Percentiles rank a stretch among this genome's conserved stretches.
Conservation (phyloP, 495 filamentous ascomycete species). For the Talaromyces liani region DNA sequence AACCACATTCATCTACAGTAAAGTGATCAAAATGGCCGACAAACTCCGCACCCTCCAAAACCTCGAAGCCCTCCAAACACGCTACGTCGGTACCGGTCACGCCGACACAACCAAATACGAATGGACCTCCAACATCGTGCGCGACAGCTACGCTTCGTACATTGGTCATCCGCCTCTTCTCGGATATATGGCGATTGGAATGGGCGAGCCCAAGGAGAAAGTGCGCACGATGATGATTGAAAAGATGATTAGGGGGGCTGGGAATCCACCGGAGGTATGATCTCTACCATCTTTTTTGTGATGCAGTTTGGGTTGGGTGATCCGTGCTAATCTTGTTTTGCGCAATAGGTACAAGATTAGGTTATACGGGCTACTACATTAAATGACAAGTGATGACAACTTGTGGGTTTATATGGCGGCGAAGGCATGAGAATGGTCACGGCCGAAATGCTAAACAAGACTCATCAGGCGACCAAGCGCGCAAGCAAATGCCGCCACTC, state of each 20-base stretch:
- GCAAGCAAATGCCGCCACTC: background rate
- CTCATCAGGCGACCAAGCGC: background rate
- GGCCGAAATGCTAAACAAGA: background rate
- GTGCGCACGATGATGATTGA: conserved; percentile 72
- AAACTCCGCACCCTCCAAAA: conserved; percentile 97
- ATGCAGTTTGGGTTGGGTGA: background rate
- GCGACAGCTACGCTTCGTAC: conserved; percentile 75
- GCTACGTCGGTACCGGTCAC: conserved; percentile 94
- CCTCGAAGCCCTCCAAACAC: conserved; percentile 89
- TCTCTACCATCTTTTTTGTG: background rate
- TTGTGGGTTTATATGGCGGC: background rate
- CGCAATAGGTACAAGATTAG: background rate
- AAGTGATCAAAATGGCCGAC: conserved; percentile 59
- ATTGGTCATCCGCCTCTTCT: conserved; percentile 85
- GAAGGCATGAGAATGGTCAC: background rate
- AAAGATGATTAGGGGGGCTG: conserved; percentile 88
- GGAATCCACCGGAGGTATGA: conserved; percentile 62
- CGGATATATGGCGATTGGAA: conserved; percentile 81
- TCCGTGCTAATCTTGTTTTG: background rate
- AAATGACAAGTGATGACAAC: background rate
- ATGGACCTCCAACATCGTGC: conserved; percentile 87
- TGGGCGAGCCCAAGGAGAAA: conserved; percentile 78
- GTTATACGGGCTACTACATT: background rate
- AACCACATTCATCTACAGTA: background rate
- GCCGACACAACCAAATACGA: conserved; percentile 96